Evolutionary conservation across 73 alveolate species (phyloP).

Genomic region (Effrenium voratum): DNA sequence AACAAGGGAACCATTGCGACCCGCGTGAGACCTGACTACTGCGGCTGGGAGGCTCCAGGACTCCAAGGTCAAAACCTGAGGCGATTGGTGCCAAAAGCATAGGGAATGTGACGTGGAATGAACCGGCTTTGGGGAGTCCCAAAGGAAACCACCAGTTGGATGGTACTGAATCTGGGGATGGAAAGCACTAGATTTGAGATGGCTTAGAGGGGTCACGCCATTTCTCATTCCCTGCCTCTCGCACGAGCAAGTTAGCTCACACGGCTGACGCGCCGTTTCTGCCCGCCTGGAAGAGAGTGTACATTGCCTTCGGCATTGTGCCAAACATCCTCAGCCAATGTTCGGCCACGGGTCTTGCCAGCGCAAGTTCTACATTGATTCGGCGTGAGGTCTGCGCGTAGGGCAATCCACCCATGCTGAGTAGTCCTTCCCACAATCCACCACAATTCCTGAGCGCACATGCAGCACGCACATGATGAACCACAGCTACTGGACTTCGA

Average conservation of each 20-base stretch:
- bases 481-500: background rate
- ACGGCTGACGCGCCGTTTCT: background rate
- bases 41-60: constrained; percentile 62
- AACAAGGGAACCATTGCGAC: too few species aligned
- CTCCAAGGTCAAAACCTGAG: constrained; percentile 35
- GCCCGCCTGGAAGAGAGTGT: constrained; percentile 51
- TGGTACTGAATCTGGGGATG: too few species aligned
- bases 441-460: constrained; percentile 49
- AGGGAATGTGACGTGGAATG: too few species aligned
- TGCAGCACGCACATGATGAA: too few species aligned
- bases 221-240: background rate
- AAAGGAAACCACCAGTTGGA: too few species aligned
- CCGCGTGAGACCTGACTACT: background rate
- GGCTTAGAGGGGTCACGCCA: too few species aligned
- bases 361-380: too few species aligned
- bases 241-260: background rate
- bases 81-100: background rate
- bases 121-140: too few species aligned
- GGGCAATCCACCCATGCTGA: constrained; percentile 52
- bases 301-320: constrained; percentile 79
- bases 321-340: constrained; percentile 38
- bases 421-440: constrained; percentile 54
- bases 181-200: too few species aligned
- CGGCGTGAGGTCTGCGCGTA: background rate
- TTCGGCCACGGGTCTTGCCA: background rate